Evolutionary conservation across 306 rosid genomes (phyloP).

Genomic region (Glycyrrhiza uralensis): DNA sequence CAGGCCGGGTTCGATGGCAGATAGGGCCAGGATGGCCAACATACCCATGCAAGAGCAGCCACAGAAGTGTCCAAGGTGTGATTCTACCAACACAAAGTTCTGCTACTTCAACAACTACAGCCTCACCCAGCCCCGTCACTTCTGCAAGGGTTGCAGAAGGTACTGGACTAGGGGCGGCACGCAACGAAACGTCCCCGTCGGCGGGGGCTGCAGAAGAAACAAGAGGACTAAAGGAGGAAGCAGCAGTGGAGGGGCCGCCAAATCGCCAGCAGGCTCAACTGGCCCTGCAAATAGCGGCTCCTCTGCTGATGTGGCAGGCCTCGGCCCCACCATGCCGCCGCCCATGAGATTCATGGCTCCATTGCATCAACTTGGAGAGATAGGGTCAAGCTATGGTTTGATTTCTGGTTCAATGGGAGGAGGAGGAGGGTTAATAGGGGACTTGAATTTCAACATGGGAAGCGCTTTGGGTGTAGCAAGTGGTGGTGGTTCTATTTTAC

Average conservation of each 20-base stretch:
- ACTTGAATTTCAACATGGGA: constrained; percentile 63
- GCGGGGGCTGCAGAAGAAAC: constrained; percentile 89
- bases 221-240: constrained; percentile 58
- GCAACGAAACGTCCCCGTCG: constrained; percentile 75
- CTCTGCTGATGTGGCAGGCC: constrained; percentile 35
- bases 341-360: constrained; percentile 56
- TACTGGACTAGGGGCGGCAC: constrained; percentile 94
- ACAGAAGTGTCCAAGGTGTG: constrained; percentile 84
- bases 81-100: constrained; percentile 85
- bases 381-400: constrained; percentile 58
- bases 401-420: constrained; percentile 51
- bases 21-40: constrained; percentile 85
- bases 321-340: constrained; percentile 30
- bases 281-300: constrained; percentile 31
- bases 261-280: constrained; percentile 50
- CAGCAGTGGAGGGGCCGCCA: constrained; percentile 31
- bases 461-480: constrained; percentile 18
- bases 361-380: constrained; percentile 50
- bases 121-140: constrained; percentile 93
- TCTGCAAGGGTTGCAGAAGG: constrained; percentile 87
- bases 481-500: constrained; percentile 29
- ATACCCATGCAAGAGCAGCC: constrained; percentile 65
- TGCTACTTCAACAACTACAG: constrained; percentile 95
- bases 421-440: too few relatives aligned
- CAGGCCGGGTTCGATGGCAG: constrained; percentile 75